Base-by-base conservation (phyloP, 2,329 filamentous ascomycete genomes). In the Fusarium sp. region DNA sequence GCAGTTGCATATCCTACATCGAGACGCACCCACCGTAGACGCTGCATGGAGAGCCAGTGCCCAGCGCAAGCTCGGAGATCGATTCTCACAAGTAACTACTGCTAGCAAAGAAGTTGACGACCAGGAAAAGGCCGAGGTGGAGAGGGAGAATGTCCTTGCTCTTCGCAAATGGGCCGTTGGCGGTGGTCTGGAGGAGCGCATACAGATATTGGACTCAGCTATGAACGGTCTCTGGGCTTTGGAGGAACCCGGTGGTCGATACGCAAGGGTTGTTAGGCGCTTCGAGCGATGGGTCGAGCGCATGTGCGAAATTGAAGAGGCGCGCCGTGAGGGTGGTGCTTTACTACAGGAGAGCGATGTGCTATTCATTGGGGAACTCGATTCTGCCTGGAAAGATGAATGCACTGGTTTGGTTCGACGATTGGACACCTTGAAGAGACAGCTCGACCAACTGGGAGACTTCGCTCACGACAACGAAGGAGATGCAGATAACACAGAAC, bases 1-100 rank as follows among this genome's bases (percentile, higher is more conserved):
- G 24, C 89, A 91, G 71, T 80, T 92, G 9, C 87, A 90, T 48
- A 79, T 92, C 9, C 75, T 92, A 22, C 89, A 91, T 75, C 83
- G 85, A 65, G 83, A 84, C 53, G 83, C 86, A 5, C 76, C 76
- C 3, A 63, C 74, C 5, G 83, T 83, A 1, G 74, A 81, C 2
- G 71, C 74, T 5, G 78, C 83, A 54, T 92, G 89, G 87, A 83
- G 83, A 61, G 82, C 78, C 3, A 89, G 86, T 70, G 89, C 89
- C 2, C 81, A 81, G 58, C 60, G 68, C 7, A 82, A 80, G 50
- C 79, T 90, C 5, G 80, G 80, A 0, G 67, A 50, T 3, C 81
- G 83, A 17, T 89, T 89, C 70, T 74, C 70, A 3, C 67, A 65
- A 11, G 70, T 86, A 14, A 77, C 75, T 1, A 64, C 50, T 10